phyloP scores from a whole-genome alignment of 352 stramenopile genomes.

The Peronospora tabacina region DNA sequence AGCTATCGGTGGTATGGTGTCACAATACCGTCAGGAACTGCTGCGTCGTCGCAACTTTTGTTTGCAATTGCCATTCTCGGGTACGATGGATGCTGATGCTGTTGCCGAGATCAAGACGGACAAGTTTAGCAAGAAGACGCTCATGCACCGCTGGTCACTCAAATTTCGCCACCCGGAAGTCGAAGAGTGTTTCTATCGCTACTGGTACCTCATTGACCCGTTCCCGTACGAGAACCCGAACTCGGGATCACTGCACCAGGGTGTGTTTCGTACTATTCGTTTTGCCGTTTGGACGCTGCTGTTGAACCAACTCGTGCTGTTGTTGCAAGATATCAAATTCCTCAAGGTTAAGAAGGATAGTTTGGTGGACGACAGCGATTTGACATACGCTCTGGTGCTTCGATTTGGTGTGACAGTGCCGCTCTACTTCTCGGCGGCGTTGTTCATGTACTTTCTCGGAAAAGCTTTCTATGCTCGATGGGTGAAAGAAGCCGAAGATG shows the following conservation, averaged over 20 bases:
- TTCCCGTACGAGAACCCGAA: conserved; percentile 81
- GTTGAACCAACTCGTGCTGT: conserved; percentile 64
- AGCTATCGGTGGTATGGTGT: conserved; percentile 77
- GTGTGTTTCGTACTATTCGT: conserved; percentile 67
- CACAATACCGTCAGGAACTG: conserved; percentile 74
- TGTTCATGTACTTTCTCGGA: conserved; percentile 76
- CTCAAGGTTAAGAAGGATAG: conserved; percentile 50
- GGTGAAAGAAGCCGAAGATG: conserved; percentile 58
- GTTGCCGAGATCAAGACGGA: conserved; percentile 53
- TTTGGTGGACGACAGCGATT: conserved; percentile 42
- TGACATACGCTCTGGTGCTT: conserved; percentile 52
- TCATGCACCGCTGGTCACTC: conserved; percentile 61
- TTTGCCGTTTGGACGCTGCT: conserved; percentile 65
- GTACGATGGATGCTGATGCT: conserved; percentile 56
- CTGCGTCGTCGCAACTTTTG: conserved; percentile 69
- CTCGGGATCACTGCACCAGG: conserved; percentile 58
- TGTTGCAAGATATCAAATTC: conserved; percentile 77
- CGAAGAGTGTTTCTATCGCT: conserved; percentile 74
- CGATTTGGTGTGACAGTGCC: conserved; percentile 69
- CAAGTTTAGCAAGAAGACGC: conserved; percentile 60
- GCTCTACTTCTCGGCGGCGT: conserved; percentile 51
- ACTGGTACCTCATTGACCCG: conserved; percentile 84
- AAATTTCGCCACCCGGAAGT: conserved; percentile 67
- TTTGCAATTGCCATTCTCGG: conserved; percentile 66
- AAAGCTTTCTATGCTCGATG: conserved; percentile 65